Base-by-base conservation (phyloP, 306 rosid genomes). In the Cucumis cinereus region DNA sequence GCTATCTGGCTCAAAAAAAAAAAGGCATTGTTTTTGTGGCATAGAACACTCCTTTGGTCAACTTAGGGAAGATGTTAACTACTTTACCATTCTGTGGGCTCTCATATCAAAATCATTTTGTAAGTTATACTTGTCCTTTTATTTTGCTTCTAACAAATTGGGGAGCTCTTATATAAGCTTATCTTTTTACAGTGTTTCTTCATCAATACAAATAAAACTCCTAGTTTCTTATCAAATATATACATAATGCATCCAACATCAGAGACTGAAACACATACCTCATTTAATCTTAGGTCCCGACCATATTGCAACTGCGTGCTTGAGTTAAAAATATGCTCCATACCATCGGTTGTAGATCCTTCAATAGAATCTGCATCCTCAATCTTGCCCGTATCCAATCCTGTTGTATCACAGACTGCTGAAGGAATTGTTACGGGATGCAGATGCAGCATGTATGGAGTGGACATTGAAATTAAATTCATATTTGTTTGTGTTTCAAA, bases 301-400 rank as follows among this genome's bases (percentile, higher is more conserved):
- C 98, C 98, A 86, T 91, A 93, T 17, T 90, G 97, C 88, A 93
- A 82, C 81, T 91, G 98, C 66, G 98, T 93, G 90, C 97, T 91
- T 62, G 97, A 88, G 91, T 90, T 93, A 84, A 93, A 93, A 70
- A 93, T 93, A 84, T 93, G 98, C 79, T 93, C 98, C 98, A 93
- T 93, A 74, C 98, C 98, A 86, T 93, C 97, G 36, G 86, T 84
- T 84, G 67, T 85, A 75, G 93, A 90, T 79, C 98, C 98, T 61
- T 93, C 97, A 78, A 91, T 87, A 75, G 97, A 88, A 87, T 93
- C 98, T 77, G 96, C 81, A 79, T 93, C 98, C 84, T 93, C 98
- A 86, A 93, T 83, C 81, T 88, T 91, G 49, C 91, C 74, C 74
- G 89, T 88, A 67, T 93, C 98, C 78, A 90, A 76, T 53, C 94